Conservation (phyloP, 768 basidiomycete species). For the Solioccasus polychromus region DNA sequence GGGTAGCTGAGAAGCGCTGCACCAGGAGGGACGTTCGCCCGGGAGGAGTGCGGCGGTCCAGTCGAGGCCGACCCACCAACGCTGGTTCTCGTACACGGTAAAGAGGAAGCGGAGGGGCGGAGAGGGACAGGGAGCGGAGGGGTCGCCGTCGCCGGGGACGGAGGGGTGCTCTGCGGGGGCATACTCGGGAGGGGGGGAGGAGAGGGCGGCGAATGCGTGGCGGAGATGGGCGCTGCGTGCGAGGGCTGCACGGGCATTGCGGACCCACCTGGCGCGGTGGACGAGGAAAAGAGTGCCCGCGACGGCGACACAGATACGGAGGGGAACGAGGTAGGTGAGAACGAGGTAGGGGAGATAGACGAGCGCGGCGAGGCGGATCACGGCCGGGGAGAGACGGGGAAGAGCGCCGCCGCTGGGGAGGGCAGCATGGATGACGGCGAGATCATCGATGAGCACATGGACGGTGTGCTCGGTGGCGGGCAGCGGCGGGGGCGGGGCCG, state of each 20-base stretch:
- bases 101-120: conserved; percentile 70
- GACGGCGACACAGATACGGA: conserved; percentile 59
- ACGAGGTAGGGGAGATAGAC: conserved; percentile 66
- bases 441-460: conserved; percentile 56
- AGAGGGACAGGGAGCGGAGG: conserved; percentile 19
- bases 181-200: conserved; percentile 32
- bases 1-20: conserved; percentile 50
- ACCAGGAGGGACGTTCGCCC: conserved; percentile 89
- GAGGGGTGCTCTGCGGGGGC: too few species aligned
- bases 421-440: conserved; percentile 61
- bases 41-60: conserved; percentile 94
- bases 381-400: conserved; percentile 30
- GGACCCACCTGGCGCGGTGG: conserved; percentile 68
- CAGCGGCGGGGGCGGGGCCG: conserved; percentile 15
- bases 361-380: conserved; percentile 56
- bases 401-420: conserved; percentile 40
- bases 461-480: conserved; percentile 55
- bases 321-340: conserved; percentile 58
- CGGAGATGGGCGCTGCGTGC: conserved; percentile 67
- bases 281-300: conserved; percentile 56
- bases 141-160: conserved; percentile 13
- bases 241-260: conserved; percentile 50
- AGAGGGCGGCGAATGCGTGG: conserved; percentile 52
- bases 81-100: conserved; percentile 90
- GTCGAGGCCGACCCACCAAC: conserved; percentile 98